Base-by-base conservation (phyloP, 2,329 filamentous ascomycete genomes). In the Dothideomycetidae sp. region DNA sequence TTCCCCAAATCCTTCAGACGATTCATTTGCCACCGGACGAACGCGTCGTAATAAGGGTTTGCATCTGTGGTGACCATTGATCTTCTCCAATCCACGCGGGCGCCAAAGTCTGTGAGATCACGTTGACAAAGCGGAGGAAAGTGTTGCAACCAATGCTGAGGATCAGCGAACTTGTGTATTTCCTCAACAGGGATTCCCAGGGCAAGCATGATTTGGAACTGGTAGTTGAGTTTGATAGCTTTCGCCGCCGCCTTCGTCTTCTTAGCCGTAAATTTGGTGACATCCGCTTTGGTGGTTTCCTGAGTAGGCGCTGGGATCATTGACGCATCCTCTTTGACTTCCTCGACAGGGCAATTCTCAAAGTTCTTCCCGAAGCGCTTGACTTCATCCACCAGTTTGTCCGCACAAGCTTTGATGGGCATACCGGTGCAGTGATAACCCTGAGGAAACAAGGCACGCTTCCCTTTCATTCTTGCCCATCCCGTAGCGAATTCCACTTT, bases 351-450 rank as follows among this genome's bases (percentile, higher is more conserved):
- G 59, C 84, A 93, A 32, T 71, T 67, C 53, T 86, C 78, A 45
- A 96, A 96, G 52, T 85, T 76, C 54, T 79, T 64, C 14, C 90
- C 90, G 53, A 96, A 98, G 63, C 80, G 68, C 60, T 82, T 75
- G 40, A 96, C 78, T 62, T 98, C 90, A 44, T 83, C 76, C 42
- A 79, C 75, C 31, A 98, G 73, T 68, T 96, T 96, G 67, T 98
- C 88, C 38, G 90, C 85, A 53, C 83, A 92, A 4, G 90, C 86
- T 63, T 94, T 94, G 67, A 98, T 98, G 31, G 86, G 85, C 79
- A 98, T 92, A 50, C 90, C 90, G 0, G 88, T 96, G 63, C 81
- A 84, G 67, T 98, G 90, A 66, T 85, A 98, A 19, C 88, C 90
- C 53, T 90, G 78, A 40, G 90, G 90, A 57, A 90, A 94, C 37